These are phyloP conservation scores for Ulmus americana DNA, from an alignment of 331 rosid species.

Conservation along the genomic window DNA sequence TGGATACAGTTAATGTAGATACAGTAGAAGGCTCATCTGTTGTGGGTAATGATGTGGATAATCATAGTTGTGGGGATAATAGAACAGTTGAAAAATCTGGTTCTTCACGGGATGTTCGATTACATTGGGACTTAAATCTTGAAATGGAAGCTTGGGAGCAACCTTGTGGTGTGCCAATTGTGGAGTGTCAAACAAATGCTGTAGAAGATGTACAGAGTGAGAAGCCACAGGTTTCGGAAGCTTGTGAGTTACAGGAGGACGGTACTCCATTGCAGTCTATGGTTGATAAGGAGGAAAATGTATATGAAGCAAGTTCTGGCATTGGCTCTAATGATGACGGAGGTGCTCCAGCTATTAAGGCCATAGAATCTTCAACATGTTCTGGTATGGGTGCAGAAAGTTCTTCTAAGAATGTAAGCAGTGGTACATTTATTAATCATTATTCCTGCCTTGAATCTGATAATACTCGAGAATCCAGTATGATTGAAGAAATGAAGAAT, in stretches of 20 bases:
- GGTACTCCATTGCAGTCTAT: constrained; percentile 13
- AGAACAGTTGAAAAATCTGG: constrained; percentile 2
- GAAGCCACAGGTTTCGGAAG: constrained; percentile 14
- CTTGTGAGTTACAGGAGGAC: constrained; percentile 8
- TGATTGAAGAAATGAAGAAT: constrained; percentile 3
- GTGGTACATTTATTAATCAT: constrained; percentile 5
- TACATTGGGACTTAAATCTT: constrained; percentile 40
- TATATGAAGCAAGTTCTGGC: constrained; percentile 10
- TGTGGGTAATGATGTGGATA: constrained; percentile 7
- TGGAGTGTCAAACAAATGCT: constrained; percentile 15
- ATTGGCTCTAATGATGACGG: constrained; percentile 6
- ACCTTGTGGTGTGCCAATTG: constrained; percentile 15
- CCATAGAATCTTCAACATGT: constrained; percentile 11
- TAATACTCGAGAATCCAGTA: not conserved
- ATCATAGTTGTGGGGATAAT: not conserved
- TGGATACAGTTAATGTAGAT: constrained; percentile 6
- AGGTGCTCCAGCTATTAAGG: constrained; percentile 1
- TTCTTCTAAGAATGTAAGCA: not conserved
- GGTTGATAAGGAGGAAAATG: constrained; percentile 4
- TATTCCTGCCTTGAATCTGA: not conserved
- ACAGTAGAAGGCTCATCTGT: not conserved
- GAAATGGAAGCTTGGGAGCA: constrained; percentile 34
- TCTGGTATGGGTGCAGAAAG: constrained; percentile 1
- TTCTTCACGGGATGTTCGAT: constrained; percentile 28
- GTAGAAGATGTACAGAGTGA: constrained; percentile 7